phyloP scores from a whole-genome alignment of 78 protist species.

The Dictyostelium purpureum region DNA sequence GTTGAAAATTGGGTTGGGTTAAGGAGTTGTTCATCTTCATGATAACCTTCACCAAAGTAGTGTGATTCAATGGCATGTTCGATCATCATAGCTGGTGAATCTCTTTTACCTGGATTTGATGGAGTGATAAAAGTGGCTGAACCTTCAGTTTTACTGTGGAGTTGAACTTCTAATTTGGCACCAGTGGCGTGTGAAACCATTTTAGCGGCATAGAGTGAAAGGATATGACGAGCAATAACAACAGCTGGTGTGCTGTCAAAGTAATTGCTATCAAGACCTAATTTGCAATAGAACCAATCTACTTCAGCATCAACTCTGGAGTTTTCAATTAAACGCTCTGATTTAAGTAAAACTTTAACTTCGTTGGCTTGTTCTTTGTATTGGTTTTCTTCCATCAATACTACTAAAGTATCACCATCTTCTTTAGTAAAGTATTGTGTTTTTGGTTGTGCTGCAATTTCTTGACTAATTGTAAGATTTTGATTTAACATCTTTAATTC shows the following conservation, averaged over 20 bases:
- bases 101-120: constrained; percentile 68
- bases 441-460: constrained; percentile 49
- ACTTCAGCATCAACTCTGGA: constrained; percentile 53
- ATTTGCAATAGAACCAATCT: constrained; percentile 69
- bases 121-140: constrained; percentile 48
- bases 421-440: constrained; percentile 56
- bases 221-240: constrained; percentile 57
- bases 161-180: constrained; percentile 50
- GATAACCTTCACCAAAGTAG: constrained; percentile 64
- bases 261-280: constrained; percentile 47
- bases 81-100: constrained; percentile 68
- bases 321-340: constrained; percentile 34
- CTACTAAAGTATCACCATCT: constrained; percentile 45
- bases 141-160: constrained; percentile 48
- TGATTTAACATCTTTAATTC: not conserved
- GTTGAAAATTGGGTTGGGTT: not conserved
- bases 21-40: not conserved
- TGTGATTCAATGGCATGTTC: constrained; percentile 55
- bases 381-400: constrained; percentile 8
- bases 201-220: constrained; percentile 60
- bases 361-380: constrained; percentile 51
- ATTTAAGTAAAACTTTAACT: constrained; percentile 8
- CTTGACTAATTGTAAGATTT: constrained; percentile 46
- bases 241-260: constrained; percentile 55
- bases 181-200: constrained; percentile 71